A percentile compares a stretch with the other conserved stretches of the same genome.
Conservation (phyloP, 2,329 filamentous ascomycete species). For the Apiospora aurea region DNA sequence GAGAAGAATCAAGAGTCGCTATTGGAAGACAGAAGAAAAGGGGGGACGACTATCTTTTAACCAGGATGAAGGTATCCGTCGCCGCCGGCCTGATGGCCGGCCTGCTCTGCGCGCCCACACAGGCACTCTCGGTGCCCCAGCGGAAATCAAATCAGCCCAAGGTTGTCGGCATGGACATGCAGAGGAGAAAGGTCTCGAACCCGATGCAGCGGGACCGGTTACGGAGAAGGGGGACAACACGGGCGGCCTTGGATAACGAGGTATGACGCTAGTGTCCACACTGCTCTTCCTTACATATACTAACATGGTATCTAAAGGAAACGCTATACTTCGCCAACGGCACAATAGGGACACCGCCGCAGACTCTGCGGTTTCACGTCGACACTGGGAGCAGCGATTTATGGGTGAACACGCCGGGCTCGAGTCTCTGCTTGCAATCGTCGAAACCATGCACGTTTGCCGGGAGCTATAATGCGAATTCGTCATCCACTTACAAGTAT, state of each 20-base stretch:
- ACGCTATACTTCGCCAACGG: slow-evolving; percentile 71
- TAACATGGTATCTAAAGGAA: slow-evolving; percentile 48
- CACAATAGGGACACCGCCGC: slow-evolving; percentile 67
- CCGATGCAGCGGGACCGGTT: slow-evolving; percentile 54
- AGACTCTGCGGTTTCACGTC: slow-evolving; percentile 64
- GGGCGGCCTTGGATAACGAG: slow-evolving; percentile 61
- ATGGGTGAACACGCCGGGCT: slow-evolving; percentile 73
- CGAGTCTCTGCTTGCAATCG: slow-evolving; percentile 61
- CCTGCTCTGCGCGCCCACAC: slow-evolving; percentile 35
- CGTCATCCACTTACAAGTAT: slow-evolving; percentile 78
- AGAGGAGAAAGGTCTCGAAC: slow-evolving; percentile 48
- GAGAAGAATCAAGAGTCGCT: neutral
- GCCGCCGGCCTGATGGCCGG: slow-evolving; percentile 38
- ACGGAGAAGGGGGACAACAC: slow-evolving; percentile 53
- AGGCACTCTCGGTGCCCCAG: slow-evolving; percentile 38
- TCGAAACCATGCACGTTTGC: slow-evolving; percentile 62
- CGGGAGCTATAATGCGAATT: slow-evolving; percentile 73
- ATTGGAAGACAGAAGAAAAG: neutral
- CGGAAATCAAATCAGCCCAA: slow-evolving; percentile 42
- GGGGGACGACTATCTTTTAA: neutral
- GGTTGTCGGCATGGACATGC: slow-evolving; percentile 55
- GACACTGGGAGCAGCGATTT: slow-evolving; percentile 75
- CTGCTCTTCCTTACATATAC: slow-evolving; percentile 17
- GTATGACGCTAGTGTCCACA: slow-evolving; percentile 43
- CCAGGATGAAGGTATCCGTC: slow-evolving; percentile 37